These are phyloP conservation scores for Earliella scabrosa DNA, from an alignment of 1,284 basidiomycete genomes.

Conservation along the genomic window DNA sequence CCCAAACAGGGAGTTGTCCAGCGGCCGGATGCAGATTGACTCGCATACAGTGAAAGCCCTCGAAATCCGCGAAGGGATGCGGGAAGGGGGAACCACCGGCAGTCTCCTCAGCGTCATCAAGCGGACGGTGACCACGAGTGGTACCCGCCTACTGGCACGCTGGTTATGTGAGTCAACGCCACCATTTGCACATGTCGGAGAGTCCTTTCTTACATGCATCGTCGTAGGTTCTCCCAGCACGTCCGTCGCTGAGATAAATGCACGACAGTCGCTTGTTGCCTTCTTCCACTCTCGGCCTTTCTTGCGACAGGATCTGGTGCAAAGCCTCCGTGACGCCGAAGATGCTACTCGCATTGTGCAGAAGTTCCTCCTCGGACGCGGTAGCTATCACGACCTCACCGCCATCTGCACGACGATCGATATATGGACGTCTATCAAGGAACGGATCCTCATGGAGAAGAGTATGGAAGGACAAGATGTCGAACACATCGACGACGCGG, in stretches of 20 bases:
- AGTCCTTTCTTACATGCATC: no score
- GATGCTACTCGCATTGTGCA: conserved; percentile 85
- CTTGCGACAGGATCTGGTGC: conserved; percentile 71
- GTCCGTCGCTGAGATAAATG: conserved; percentile 71
- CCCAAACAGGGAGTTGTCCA: conserved; percentile 62
- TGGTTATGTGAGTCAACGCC: conserved; percentile 84
- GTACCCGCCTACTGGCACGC: conserved; percentile 76
- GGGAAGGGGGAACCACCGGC: conserved; percentile 75
- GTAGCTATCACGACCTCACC: conserved; percentile 69
- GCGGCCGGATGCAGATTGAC: conserved; percentile 87
- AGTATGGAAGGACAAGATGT: conserved; percentile 50
- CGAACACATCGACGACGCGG: conserved; percentile 34
- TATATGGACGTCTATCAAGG: conserved; percentile 57
- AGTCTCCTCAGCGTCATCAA: conserved; percentile 82
- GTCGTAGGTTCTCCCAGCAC: conserved; percentile 83
- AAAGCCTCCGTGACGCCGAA: conserved; percentile 60
- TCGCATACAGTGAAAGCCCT: conserved; percentile 88
- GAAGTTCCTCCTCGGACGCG: conserved; percentile 73
- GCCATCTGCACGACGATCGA: conserved; percentile 65
- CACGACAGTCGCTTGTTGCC: conserved; percentile 81
- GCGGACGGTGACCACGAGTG: conserved; percentile 81
- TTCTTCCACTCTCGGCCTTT: conserved; percentile 70
- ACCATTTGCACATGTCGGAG: no score
- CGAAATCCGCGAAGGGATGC: conserved; percentile 81
- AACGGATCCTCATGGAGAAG: conserved; percentile 59